These are phyloP conservation scores for Xylariomycetidae sp. DNA, from an alignment of 2,329 filamentous ascomycete genomes.

Conservation along the genomic window DNA sequence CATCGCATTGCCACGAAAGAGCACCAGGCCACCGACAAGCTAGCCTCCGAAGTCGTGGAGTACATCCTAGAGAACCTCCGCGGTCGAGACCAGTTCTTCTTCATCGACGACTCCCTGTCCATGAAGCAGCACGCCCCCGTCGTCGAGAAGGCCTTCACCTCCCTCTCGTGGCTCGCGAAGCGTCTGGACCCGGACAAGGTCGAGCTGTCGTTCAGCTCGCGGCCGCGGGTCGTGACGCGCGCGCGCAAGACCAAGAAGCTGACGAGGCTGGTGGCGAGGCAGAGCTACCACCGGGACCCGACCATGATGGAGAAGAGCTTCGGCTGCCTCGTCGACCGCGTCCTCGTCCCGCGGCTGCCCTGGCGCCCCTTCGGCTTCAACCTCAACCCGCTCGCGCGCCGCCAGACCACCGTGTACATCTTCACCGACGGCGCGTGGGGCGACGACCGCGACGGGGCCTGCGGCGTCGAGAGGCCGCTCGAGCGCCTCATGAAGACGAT, in stretches of 20 bases:
- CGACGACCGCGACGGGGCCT: constrained; percentile 1
- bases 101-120: constrained; percentile 15
- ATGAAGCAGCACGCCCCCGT: constrained; percentile 9
- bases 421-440: constrained; percentile 15
- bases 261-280: constrained; percentile 2
- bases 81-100: constrained; percentile 15
- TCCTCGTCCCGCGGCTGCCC: constrained; percentile 9
- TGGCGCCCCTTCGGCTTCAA: constrained; percentile 7
- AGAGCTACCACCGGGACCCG: constrained; percentile 3
- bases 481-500: constrained; percentile 5
- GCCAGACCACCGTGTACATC: constrained; percentile 9
- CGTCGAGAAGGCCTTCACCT: constrained; percentile 6
- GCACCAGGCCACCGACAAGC: too few relatives aligned
- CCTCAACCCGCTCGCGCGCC: constrained; percentile 2
- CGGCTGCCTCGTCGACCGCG: constrained; percentile 5
- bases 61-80: constrained; percentile 9
- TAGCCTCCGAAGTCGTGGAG: too few relatives aligned
- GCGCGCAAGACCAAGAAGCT: constrained; percentile 4
- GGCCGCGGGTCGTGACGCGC: constrained; percentile 1
- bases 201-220: constrained; percentile 12
- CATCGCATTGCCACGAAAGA: too few relatives aligned
- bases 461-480: constrained; percentile 9
- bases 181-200: constrained; percentile 8
- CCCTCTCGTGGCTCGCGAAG: constrained; percentile 8
- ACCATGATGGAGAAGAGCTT: constrained; percentile 10